A percentile compares a stretch with the other conserved stretches of the same genome.
phyloP scores from a whole-genome alignment of 2,329 filamentous ascomycete genomes.

The Cordyceps farinosa region DNA sequence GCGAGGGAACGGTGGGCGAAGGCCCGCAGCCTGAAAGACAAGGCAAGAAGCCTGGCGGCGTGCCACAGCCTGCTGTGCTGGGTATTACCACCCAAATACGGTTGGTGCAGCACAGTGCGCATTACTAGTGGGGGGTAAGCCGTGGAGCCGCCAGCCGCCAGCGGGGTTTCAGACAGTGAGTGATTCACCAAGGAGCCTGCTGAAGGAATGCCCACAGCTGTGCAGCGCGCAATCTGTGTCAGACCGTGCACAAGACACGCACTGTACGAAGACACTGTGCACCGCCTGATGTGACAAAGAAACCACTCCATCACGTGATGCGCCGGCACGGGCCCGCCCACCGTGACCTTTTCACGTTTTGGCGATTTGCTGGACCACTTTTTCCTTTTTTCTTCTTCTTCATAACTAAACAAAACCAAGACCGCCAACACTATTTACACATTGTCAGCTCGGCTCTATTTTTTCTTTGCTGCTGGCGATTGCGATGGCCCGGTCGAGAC shows the following conservation, averaged over 20 bases:
- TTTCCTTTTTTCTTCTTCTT: conserved; percentile 29
- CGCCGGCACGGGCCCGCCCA: background rate
- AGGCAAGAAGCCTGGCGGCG: conserved; percentile 15
- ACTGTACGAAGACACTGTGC: conserved; percentile 2
- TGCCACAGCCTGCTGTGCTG: conserved; percentile 5
- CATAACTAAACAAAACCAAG: conserved; percentile 30
- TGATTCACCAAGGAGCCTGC: background rate
- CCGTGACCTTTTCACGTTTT: conserved; percentile 21
- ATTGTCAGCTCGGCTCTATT: conserved; percentile 31
- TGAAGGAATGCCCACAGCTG: background rate
- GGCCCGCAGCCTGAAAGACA: conserved; percentile 19
- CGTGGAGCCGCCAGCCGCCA: background rate
- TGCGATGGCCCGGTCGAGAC: conserved; percentile 54
- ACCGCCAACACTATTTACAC: conserved; percentile 44
- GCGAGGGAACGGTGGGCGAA: conserved; percentile 6
- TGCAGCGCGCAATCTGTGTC: background rate
- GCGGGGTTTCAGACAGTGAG: background rate
- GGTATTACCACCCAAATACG: conserved; percentile 5
- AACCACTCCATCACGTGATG: conserved; percentile 8
- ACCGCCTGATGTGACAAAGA: background rate
- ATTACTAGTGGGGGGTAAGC: background rate
- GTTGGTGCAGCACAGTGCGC: conserved; percentile 5
- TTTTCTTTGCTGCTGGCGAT: conserved; percentile 44
- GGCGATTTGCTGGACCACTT: conserved; percentile 18
- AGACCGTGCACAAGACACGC: background rate